These are phyloP conservation scores for Tolypocladium endophyticum DNA, from an alignment of 2,329 filamentous ascomycete species.

Conservation along the genomic window DNA sequence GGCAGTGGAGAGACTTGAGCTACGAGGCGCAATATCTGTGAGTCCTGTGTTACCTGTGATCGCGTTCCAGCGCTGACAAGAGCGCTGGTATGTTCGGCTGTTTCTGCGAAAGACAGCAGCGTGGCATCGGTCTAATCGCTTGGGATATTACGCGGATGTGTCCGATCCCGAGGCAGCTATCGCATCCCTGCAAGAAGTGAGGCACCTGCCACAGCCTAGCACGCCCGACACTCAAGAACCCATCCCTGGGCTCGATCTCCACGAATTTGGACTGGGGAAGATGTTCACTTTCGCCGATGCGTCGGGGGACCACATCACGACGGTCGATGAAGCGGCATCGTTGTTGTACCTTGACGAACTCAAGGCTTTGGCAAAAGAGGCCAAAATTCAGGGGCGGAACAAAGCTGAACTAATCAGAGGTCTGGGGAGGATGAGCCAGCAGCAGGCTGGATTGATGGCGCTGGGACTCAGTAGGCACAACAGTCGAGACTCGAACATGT, in stretches of 20 bases:
- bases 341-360: slow-evolving; percentile 81
- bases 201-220: slow-evolving; percentile 38
- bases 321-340: slow-evolving; percentile 72
- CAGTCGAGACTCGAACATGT: slow-evolving; percentile 43
- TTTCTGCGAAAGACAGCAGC: slow-evolving; percentile 85
- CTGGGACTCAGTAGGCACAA: slow-evolving; percentile 55
- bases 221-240: slow-evolving; percentile 6
- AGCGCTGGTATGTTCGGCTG: slow-evolving; percentile 71
- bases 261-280: slow-evolving; percentile 36
- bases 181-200: slow-evolving; percentile 46
- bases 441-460: slow-evolving; percentile 66
- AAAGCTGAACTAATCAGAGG: slow-evolving; percentile 70
- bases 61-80: background rate
- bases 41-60: slow-evolving; percentile 16
- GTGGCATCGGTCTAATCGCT: slow-evolving; percentile 73
- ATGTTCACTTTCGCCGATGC: slow-evolving; percentile 71
- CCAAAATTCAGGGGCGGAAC: slow-evolving; percentile 77
- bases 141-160: slow-evolving; percentile 78
- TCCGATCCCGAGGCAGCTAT: slow-evolving; percentile 60
- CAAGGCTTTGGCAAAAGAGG: slow-evolving; percentile 73
- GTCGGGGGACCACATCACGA: slow-evolving; percentile 62
- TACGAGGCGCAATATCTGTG: slow-evolving; percentile 91
- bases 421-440: slow-evolving; percentile 62
- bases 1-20: slow-evolving; percentile 57
- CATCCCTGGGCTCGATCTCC: slow-evolving; percentile 22